Evolutionary conservation across 371 early-diverging fungal genomes (phyloP), one percentile per base, ranked within the genome.

Genomic region (Nosema granulosis): DNA sequence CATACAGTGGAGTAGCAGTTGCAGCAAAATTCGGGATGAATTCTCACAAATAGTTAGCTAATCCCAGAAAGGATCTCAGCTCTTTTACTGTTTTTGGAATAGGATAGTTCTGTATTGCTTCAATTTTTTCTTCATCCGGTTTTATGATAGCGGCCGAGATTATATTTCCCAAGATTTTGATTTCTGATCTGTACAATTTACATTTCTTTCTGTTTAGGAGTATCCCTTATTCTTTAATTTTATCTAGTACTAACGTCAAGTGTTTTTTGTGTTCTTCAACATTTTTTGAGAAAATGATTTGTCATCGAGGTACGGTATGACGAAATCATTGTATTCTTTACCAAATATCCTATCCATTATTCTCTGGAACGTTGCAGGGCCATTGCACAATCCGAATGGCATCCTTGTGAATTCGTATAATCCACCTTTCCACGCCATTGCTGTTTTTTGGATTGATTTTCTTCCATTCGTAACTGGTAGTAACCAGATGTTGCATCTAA

Each of bases 401-500:
- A 43, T 43, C 16, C 43, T 43, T 6, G 6, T 43, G 16, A 9
- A 43, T 43, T 43, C 43, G 43, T 43, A 43, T 9, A 9, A 16
- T 9, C 43, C 43, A 16, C 16, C 16, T 43, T 43, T 43, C 43
- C 43, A 43, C 6, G 43, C 6, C 9, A 43, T 9, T 6, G 43
- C 43, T 43, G 43, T 43, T 43, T 79, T 79, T 43, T 43, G 43
- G 9, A 43, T 43, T 43, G 6, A 43, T 43, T 43, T 16, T 43
- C 43, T 43, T 16, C 16, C 43, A 43, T 43, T 9, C 9, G 9
- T 43, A 43, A 43, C 16, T 43, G 43, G 16, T 43, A n/a, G 43
- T 43, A 43, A 43, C 43, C 43, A 43, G 43, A 43, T 9, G 6
- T 43, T 9, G 43, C 43, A 43, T 43, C 43, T 43, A 43, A 43